These are phyloP conservation scores for Paraconiothyrium sp. DNA, from an alignment of 2,329 filamentous ascomycete genomes.

Conservation along the genomic window DNA sequence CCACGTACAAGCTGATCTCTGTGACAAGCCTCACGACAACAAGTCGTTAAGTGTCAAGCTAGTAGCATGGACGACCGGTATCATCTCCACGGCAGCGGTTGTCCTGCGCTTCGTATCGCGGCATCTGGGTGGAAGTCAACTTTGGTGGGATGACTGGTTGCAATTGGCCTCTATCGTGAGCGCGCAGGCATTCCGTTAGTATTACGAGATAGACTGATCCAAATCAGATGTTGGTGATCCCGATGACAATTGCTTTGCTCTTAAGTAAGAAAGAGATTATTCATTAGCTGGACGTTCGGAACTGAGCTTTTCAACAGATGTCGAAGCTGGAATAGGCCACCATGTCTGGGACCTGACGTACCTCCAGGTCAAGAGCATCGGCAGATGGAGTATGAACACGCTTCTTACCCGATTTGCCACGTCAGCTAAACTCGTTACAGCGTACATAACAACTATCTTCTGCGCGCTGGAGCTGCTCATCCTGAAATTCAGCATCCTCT, in stretches of 20 bases:
- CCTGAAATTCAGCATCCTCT: slow-evolving; percentile 10
- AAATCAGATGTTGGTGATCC: not conserved
- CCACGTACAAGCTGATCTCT: slow-evolving; percentile 7
- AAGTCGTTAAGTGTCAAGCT: slow-evolving; percentile 5
- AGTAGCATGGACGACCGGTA: slow-evolving; percentile 2
- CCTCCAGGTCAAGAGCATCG: not conserved
- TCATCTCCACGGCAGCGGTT: slow-evolving; percentile 1
- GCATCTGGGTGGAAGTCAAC: slow-evolving; percentile 5
- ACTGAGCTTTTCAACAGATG: not conserved
- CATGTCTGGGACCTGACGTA: slow-evolving; percentile 9
- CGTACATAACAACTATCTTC: slow-evolving; percentile 8
- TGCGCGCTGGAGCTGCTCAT: slow-evolving; percentile 9
- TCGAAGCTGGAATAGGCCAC: slow-evolving; percentile 1
- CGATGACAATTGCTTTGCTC: slow-evolving; percentile 3
- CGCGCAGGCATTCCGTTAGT: not conserved
- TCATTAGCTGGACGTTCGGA: not conserved
- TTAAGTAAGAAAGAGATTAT: not conserved
- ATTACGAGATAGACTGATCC: not conserved
- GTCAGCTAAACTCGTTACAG: not conserved
- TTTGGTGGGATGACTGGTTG: slow-evolving; percentile 13
- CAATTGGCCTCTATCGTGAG: slow-evolving; percentile 6
- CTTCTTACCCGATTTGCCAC: not conserved
- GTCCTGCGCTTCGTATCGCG: slow-evolving; percentile 10
- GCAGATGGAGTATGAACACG: not conserved
- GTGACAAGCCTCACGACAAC: slow-evolving; percentile 9